Evolutionary conservation across 1,284 basidiomycete species (phyloP), one percentile per base, ranked within the genome.

Genomic region (Pterulicium gracile): DNA sequence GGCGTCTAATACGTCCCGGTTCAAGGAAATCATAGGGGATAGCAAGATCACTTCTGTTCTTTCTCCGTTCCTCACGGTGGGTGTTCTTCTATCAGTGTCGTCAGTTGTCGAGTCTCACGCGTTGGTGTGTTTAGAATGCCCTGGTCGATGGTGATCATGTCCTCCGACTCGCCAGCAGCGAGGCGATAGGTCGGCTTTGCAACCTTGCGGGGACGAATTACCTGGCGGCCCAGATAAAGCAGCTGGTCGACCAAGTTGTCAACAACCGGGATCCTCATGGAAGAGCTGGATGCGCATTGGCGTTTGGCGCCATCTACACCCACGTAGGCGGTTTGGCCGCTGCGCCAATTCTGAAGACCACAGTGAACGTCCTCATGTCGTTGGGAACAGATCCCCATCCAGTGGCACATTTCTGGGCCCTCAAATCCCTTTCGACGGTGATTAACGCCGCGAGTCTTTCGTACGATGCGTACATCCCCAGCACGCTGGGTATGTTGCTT

Each of bases 301-400:
- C 94, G 0, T 93, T 98, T 55, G 93, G 93, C n/a, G 75, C 91
- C 4, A 90, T 98, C 41, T 97, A 97, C 64, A 81, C 77, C 45
- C 78, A 91, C 55, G 93, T 98, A 24, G 96, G 96, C 13, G 90
- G 93, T 27, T 72, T 98, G 17, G 88, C 89, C 3, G 95, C 93
- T 3, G 91, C 92, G 0, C 92, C 96, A 0, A 74, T 98, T 13
- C 75, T 98, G 49, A 98, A 98, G 66, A 98, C 95, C 0, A 91
- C 95, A 0, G 87, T 97, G 54, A 94, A 97, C 57, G 85, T 98
- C 47, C 72, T 98, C 42, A 92, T 97, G 81, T 97, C 94, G 1
- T 76, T 99, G 22, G 83, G 88, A 57, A 92, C 88, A 50, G 96
- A 99, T 61, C 92, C 96, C 0, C 96, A 98, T 61, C 96, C 96